Conservation (phyloP, 2,329 filamentous ascomycete genomes). For the Fusarium floridanum region DNA sequence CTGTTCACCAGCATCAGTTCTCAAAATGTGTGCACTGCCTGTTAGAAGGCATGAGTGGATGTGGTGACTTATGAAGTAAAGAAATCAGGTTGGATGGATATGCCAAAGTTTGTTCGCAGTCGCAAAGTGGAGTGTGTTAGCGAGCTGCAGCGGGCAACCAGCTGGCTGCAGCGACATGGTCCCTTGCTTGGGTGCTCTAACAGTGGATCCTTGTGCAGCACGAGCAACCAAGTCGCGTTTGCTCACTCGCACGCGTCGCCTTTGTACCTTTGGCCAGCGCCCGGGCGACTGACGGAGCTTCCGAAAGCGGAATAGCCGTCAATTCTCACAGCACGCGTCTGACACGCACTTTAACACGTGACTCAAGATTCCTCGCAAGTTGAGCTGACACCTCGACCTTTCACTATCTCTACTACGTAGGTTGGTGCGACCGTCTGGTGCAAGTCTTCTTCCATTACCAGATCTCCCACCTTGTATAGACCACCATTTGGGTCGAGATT, state of each 20-base stretch:
- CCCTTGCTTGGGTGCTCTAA: not conserved
- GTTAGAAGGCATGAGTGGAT: not conserved
- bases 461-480: not conserved
- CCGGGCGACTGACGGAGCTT: not conserved
- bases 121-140: not conserved
- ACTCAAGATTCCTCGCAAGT: not conserved
- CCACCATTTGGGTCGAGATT: not conserved
- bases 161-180: not conserved
- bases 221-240: not conserved
- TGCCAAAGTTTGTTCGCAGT: not conserved
- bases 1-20: not conserved
- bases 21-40: not conserved
- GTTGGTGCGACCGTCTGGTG: not conserved
- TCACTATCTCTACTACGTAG: not conserved
- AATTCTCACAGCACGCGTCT: not conserved
- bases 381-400: not conserved
- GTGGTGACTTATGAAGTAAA: not conserved
- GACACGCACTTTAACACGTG: not conserved
- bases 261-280: not conserved
- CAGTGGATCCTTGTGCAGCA: not conserved
- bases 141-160: not conserved
- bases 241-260: not conserved
- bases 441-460: not conserved
- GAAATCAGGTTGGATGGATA: not conserved
- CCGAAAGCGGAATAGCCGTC: not conserved